Conservation (phyloP, 164 flowering plant genomes). For the Buxus sempervirens region DNA sequence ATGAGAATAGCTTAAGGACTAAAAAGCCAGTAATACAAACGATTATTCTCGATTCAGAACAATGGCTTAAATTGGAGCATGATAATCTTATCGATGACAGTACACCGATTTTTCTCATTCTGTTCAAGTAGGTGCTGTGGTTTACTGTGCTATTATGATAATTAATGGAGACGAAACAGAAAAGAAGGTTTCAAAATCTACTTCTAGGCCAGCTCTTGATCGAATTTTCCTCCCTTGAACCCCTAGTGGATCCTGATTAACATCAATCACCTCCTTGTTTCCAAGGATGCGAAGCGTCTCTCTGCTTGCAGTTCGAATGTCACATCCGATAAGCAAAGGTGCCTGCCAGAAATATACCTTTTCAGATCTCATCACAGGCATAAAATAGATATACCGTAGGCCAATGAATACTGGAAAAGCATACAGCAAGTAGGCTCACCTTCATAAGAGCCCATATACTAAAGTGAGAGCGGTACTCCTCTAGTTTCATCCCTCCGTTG, state of each 20-base stretch:
- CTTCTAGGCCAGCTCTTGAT: slow-evolving; percentile 38
- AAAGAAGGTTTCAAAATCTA: slow-evolving; percentile 3
- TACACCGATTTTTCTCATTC: no score
- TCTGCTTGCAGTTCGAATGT: slow-evolving; percentile 31
- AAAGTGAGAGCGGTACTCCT: slow-evolving; percentile 50
- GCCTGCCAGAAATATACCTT: slow-evolving; percentile 26
- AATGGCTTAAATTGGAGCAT: no score
- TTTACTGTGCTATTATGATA: not conserved
- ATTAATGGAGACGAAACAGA: not conserved
- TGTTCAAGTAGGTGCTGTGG: no score
- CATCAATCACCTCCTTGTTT: slow-evolving; percentile 47
- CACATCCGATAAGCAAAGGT: slow-evolving; percentile 52
- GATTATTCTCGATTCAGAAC: no score
- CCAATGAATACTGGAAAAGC: not conserved
- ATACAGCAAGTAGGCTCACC: slow-evolving; percentile 15
- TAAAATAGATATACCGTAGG: not conserved
- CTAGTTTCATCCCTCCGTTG: slow-evolving; percentile 48
- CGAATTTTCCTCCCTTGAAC: slow-evolving; percentile 44
- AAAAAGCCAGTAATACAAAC: no score
- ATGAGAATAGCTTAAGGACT: no score
- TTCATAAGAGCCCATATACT: slow-evolving; percentile 55
- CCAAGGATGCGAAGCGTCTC: slow-evolving; percentile 33
- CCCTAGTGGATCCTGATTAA: slow-evolving; percentile 48
- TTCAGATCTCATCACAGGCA: not conserved
- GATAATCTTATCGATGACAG: no score